Percentiles rank a stretch among this genome's conserved stretches.
Conservation (phyloP, 768 basidiomycete genomes). For the Agaricus subrufescens region DNA sequence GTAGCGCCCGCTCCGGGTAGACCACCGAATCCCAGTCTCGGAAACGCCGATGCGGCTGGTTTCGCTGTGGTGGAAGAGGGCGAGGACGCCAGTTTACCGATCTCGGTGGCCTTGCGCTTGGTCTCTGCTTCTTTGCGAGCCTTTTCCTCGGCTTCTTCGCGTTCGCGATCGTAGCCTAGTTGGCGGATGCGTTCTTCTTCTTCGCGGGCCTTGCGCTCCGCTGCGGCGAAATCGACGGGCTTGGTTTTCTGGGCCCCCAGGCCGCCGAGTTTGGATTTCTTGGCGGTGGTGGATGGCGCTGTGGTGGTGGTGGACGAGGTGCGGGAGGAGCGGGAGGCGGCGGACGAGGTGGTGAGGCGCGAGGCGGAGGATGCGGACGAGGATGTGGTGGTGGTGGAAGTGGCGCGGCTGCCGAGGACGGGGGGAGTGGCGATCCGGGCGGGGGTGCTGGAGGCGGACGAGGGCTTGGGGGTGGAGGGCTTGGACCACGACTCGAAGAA, state of each 20-base stretch:
- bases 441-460: slow-evolving; percentile 47
- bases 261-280: slow-evolving; percentile 64
- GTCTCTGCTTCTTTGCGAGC: slow-evolving; percentile 59
- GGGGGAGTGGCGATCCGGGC: slow-evolving; percentile 47
- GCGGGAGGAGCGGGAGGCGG: slow-evolving; percentile 45
- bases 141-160: slow-evolving; percentile 81
- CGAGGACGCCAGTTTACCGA: slow-evolving; percentile 24
- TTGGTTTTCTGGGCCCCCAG: slow-evolving; percentile 88
- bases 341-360: slow-evolving; percentile 55
- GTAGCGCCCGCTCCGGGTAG: slow-evolving; percentile 60
- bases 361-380: slow-evolving; percentile 61
- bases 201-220: slow-evolving; percentile 83
- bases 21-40: slow-evolving; percentile 81
- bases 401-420: slow-evolving; percentile 43
- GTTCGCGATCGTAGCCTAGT: slow-evolving; percentile 84
- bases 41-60: slow-evolving; percentile 55
- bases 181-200: slow-evolving; percentile 92
- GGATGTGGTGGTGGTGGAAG: slow-evolving; percentile 34
- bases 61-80: slow-evolving; percentile 16
- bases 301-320: slow-evolving; percentile 29
- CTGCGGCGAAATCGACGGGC: slow-evolving; percentile 90
- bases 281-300: slow-evolving; percentile 32
- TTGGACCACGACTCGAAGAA: slow-evolving; percentile 99
- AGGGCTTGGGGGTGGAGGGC: slow-evolving; percentile 50
- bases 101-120: slow-evolving; percentile 32